Percentiles rank a stretch among this genome's conserved stretches.
phyloP scores from a whole-genome alignment of 208 protist species.

The Crithidia bombi region DNA sequence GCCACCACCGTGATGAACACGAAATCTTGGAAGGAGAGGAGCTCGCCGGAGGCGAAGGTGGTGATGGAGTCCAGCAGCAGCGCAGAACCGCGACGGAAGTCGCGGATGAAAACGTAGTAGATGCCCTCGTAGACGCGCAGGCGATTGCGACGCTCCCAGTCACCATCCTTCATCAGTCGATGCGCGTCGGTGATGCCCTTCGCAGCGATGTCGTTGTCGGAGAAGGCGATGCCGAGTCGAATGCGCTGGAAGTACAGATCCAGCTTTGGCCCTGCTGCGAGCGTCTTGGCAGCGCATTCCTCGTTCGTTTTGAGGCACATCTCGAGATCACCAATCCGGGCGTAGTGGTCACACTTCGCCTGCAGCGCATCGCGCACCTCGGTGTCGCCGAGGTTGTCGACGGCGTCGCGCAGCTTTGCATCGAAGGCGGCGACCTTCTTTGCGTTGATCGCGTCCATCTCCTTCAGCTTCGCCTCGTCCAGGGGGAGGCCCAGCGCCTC shows the following conservation, averaged over 20 bases:
- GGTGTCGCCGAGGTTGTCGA: conserved; percentile 97
- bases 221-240: conserved; percentile 96
- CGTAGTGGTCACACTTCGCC: conserved; percentile 93
- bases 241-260: conserved; percentile 97
- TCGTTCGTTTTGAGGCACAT: conserved; percentile 90
- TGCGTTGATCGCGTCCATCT: conserved; percentile 84
- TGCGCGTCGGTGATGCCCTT: conserved; percentile 92
- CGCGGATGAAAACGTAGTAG: conserved; percentile 94
- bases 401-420: conserved; percentile 92
- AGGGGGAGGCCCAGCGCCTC: conserved; percentile 76
- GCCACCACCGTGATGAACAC: conserved; percentile 96
- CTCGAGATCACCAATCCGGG: conserved; percentile 96
- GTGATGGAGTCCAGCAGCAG: conserved; percentile 96
- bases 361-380: conserved; percentile 97
- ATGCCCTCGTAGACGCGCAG: conserved; percentile 99
- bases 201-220: conserved; percentile 91
- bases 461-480: conserved; percentile 60
- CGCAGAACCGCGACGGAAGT: conserved; percentile 94
- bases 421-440: conserved; percentile 82
- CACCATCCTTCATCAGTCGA: conserved; percentile 96
- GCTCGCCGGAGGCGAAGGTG: conserved; percentile 97
- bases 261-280: conserved; percentile 94
- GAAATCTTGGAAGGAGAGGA: conserved; percentile 95
- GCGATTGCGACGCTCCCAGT: conserved; percentile 99
- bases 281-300: conserved; percentile 94